Conservation (phyloP, 495 filamentous ascomycete genomes). For the Penicillium fimorum region DNA sequence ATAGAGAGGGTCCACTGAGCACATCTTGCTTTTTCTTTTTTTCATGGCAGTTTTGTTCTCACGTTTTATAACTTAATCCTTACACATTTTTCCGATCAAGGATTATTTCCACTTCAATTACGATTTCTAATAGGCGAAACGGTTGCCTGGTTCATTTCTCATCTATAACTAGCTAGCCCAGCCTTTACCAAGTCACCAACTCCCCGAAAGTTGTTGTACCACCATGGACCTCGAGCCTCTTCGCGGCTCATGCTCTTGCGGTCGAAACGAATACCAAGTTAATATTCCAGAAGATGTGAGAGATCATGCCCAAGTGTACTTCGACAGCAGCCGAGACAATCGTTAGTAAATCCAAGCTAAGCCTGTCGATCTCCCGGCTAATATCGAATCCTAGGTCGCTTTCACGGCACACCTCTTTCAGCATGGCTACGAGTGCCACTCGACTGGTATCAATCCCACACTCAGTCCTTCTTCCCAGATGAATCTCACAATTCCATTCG, state of each 20-base stretch:
- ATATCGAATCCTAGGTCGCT: constrained; percentile 49
- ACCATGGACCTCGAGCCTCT: constrained; percentile 50
- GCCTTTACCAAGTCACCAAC: not conserved
- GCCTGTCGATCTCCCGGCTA: constrained; percentile 12
- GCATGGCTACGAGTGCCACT: constrained; percentile 81
- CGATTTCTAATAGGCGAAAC: not conserved
- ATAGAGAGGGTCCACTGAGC: constrained; percentile 26
- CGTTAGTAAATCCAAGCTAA: constrained; percentile 49
- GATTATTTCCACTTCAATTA: not conserved
- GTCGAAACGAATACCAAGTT: constrained; percentile 78
- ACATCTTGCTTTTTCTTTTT: constrained; percentile 14
- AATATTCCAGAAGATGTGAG: constrained; percentile 56
- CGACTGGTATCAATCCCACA: constrained; percentile 67
- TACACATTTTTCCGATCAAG: not conserved
- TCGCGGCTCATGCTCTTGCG: constrained; percentile 77
- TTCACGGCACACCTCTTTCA: constrained; percentile 66
- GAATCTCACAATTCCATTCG: constrained; percentile 73
- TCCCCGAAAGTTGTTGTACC: constrained; percentile 6
- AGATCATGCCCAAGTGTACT: constrained; percentile 63
- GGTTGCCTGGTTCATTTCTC: not conserved
- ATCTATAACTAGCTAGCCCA: constrained; percentile 1
- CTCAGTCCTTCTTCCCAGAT: constrained; percentile 71
- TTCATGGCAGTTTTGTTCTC: not conserved
- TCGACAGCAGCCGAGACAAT: constrained; percentile 62
- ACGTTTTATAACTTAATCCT: not conserved